Conservation (phyloP, 208 protist species). For the Trypanosoma melophagium region DNA sequence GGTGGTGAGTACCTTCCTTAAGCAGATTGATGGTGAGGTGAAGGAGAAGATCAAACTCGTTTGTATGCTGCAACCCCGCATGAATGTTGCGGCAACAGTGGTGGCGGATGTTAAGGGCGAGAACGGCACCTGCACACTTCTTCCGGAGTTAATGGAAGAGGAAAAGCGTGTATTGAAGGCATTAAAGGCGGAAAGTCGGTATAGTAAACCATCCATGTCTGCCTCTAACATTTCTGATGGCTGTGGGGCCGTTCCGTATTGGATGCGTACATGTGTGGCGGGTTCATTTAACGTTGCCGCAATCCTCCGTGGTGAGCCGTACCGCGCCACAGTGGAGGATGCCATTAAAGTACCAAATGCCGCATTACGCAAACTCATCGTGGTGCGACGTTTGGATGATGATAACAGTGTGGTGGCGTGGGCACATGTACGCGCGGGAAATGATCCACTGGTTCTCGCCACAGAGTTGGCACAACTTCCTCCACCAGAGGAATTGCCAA, state of each 20-base stretch:
- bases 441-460: constrained; percentile 33
- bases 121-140: constrained; percentile 34
- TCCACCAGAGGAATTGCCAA: constrained; percentile 26
- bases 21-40: constrained; percentile 55
- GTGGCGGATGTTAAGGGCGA: constrained; percentile 55
- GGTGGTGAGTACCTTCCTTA: constrained; percentile 25
- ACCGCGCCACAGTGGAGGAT: constrained; percentile 61
- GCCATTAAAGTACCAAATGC: constrained; percentile 31
- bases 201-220: constrained; percentile 39
- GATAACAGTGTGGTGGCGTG: constrained; percentile 41
- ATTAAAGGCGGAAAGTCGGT: constrained; percentile 54
- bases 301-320: constrained; percentile 35
- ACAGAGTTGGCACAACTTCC: constrained; percentile 30
- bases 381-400: constrained; percentile 27
- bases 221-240: constrained; percentile 13
- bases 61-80: constrained; percentile 54
- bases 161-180: constrained; percentile 55
- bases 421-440: constrained; percentile 47
- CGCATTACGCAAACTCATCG: constrained; percentile 41
- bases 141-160: constrained; percentile 70
- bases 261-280: constrained; percentile 54
- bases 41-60: constrained; percentile 46
- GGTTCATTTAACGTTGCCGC: constrained; percentile 71
- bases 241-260: constrained; percentile 51
- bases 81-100: constrained; percentile 37